phyloP scores from a whole-genome alignment of 2,329 filamentous ascomycete genomes.

The Pseudopyricularia cyperi region DNA sequence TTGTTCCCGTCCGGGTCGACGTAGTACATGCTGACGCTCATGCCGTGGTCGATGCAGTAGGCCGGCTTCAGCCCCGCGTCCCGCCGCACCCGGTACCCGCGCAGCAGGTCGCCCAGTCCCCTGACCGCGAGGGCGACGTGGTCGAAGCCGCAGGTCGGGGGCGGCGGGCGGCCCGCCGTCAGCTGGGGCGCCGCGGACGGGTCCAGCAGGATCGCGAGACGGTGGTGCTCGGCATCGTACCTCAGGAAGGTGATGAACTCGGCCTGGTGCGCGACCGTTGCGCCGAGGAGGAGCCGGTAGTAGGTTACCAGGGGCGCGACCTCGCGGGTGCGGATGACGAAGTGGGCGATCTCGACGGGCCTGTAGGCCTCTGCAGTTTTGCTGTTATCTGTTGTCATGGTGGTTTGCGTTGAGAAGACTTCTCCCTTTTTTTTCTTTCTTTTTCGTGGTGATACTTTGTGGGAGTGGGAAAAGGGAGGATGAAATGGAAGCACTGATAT shows the following conservation, averaged over 20 bases:
- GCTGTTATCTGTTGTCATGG: background rate
- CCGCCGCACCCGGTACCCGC: conserved; percentile 22
- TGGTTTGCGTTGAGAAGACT: background rate
- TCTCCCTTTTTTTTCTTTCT: background rate
- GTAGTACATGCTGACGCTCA: conserved; percentile 33
- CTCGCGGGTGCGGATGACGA: conserved; percentile 1
- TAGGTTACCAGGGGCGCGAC: background rate
- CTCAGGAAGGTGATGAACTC: conserved; percentile 19
- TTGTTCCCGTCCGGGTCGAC: conserved; percentile 33
- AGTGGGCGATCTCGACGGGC: background rate
- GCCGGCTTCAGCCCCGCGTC: conserved; percentile 21
- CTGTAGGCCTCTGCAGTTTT: background rate
- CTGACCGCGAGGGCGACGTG: conserved; percentile 28
- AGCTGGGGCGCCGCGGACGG: conserved; percentile 9
- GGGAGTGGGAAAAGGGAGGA: background rate
- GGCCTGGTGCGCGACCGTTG: background rate
- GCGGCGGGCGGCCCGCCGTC: background rate
- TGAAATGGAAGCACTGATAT: too few species aligned
- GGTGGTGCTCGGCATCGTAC: conserved; percentile 35
- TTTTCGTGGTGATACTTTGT: background rate
- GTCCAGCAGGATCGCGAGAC: conserved; percentile 24
- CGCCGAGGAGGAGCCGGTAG: background rate
- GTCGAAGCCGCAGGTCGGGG: conserved; percentile 18
- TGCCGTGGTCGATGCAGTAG: conserved; percentile 33
- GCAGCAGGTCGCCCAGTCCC: conserved; percentile 19